A percentile compares a stretch with the other conserved stretches of the same genome.
phyloP scores from a whole-genome alignment of 2,329 filamentous ascomycete species.

The Pseudogymnoascus verrucosus region DNA sequence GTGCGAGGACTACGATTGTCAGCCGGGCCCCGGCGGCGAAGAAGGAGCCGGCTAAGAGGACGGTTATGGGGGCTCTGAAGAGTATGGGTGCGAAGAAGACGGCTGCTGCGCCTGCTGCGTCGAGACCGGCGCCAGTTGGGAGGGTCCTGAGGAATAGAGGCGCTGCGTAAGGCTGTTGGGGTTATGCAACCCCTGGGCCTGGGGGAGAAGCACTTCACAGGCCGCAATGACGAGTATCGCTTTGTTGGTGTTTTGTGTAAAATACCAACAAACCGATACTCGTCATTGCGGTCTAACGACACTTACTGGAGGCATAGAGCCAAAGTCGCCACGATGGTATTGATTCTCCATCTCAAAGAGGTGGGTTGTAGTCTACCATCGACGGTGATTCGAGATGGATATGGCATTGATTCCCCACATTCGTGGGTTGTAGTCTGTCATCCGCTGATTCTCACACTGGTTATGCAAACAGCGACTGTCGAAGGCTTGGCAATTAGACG shows the following conservation, averaged over 20 bases:
- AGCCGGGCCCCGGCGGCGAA: slow-evolving; percentile 27
- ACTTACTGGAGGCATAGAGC: neutral
- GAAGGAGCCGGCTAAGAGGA: slow-evolving; percentile 39
- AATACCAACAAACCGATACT: no score
- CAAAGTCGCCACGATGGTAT: neutral
- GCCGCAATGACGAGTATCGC: neutral
- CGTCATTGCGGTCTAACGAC: neutral
- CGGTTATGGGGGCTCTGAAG: slow-evolving; percentile 44
- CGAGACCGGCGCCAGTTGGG: slow-evolving; percentile 33
- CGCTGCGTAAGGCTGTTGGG: slow-evolving; percentile 19
- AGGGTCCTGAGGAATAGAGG: slow-evolving; percentile 48
- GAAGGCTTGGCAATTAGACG: neutral
- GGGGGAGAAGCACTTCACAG: neutral
- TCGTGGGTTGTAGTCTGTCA: neutral
- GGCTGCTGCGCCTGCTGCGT: slow-evolving; percentile 34
- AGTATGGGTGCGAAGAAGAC: slow-evolving; percentile 45
- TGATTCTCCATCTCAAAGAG: neutral
- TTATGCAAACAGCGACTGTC: no score
- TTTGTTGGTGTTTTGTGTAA: neutral
- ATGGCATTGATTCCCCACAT: neutral
- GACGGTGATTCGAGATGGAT: neutral
- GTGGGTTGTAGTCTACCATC: neutral
- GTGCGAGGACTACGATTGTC: slow-evolving; percentile 50
- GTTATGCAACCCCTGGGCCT: neutral
- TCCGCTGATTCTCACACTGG: neutral